Percentiles rank a stretch among this genome's conserved stretches.
Evolutionary conservation across 2,329 filamentous ascomycete genomes (phyloP).

Genomic region (Venturia pyrina): DNA sequence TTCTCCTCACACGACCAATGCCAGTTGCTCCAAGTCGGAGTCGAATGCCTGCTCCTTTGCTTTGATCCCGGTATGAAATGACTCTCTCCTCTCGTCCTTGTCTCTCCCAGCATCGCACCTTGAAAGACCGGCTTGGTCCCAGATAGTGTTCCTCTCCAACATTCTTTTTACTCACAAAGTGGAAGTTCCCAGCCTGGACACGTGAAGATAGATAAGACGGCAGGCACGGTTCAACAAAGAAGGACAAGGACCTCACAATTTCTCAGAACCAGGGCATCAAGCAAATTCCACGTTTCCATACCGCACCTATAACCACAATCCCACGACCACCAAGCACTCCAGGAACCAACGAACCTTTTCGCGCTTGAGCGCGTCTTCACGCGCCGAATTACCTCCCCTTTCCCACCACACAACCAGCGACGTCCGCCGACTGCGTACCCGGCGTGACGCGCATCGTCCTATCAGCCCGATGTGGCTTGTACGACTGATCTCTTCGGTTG

Average conservation of each 20-base stretch:
- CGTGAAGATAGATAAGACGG: constrained; percentile 1
- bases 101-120: neutral
- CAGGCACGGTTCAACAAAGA: neutral
- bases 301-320: neutral
- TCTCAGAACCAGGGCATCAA: neutral
- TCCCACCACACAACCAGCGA: neutral
- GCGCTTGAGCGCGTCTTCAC: constrained; percentile 14
- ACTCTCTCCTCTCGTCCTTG: neutral
- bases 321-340: neutral
- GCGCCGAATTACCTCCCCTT: constrained; percentile 22
- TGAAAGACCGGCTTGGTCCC: neutral
- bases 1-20: neutral
- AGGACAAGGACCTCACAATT: neutral
- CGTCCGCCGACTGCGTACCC: constrained; percentile 9
- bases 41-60: neutral
- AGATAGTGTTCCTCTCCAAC: neutral
- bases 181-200: neutral
- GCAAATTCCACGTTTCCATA: constrained; percentile 6
- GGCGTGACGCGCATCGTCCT: constrained; percentile 7
- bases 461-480: constrained; percentile 62
- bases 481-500: constrained; percentile 64
- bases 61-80: neutral
- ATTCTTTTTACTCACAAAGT: neutral
- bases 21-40: neutral
- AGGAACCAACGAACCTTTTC: neutral